phyloP scores from a whole-genome alignment of 495 filamentous ascomycete species.

The Penicillium silybi region DNA sequence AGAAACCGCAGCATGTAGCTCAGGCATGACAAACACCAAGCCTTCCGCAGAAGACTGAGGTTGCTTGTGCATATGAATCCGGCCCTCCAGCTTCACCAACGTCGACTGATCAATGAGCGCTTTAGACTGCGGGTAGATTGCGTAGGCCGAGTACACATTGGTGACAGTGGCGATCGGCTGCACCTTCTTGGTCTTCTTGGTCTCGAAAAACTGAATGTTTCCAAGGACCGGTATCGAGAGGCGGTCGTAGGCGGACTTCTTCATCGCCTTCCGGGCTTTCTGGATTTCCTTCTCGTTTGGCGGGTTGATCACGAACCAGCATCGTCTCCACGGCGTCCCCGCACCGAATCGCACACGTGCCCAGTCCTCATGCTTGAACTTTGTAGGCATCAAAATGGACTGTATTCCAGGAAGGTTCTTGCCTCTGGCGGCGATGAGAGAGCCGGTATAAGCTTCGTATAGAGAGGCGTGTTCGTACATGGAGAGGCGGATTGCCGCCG shows the following conservation, averaged over 20 bases:
- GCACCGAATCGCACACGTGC: conserved; percentile 92
- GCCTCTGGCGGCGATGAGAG: conserved; percentile 92
- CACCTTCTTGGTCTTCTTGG: conserved; percentile 89
- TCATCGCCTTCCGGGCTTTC: conserved; percentile 75
- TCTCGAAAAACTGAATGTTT: conserved; percentile 91
- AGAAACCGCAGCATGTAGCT: conserved; percentile 81
- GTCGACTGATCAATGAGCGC: conserved; percentile 92
- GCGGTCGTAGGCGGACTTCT: conserved; percentile 85
- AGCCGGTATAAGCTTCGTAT: conserved; percentile 95
- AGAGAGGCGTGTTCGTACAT: conserved; percentile 93
- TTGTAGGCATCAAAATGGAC: conserved; percentile 74
- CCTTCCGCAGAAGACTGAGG: conserved; percentile 75
- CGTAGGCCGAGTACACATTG: conserved; percentile 87
- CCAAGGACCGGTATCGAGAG: conserved; percentile 66
- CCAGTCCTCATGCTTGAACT: conserved; percentile 84
- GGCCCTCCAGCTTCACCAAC: conserved; percentile 89
- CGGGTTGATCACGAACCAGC: conserved; percentile 91
- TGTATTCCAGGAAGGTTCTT: conserved; percentile 83
- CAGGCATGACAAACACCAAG: conserved; percentile 97
- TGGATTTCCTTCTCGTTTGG: conserved; percentile 89
- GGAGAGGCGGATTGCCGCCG: conserved; percentile 85
- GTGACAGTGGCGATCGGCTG: conserved; percentile 86
- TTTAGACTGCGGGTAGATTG: conserved; percentile 92
- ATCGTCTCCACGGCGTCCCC: conserved; percentile 92
- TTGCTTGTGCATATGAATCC: conserved; percentile 76